Evolutionary conservation across 2,329 filamentous ascomycete species (phyloP), one percentile per base, ranked within the genome.

Genomic region (Aspergillus sp.): DNA sequence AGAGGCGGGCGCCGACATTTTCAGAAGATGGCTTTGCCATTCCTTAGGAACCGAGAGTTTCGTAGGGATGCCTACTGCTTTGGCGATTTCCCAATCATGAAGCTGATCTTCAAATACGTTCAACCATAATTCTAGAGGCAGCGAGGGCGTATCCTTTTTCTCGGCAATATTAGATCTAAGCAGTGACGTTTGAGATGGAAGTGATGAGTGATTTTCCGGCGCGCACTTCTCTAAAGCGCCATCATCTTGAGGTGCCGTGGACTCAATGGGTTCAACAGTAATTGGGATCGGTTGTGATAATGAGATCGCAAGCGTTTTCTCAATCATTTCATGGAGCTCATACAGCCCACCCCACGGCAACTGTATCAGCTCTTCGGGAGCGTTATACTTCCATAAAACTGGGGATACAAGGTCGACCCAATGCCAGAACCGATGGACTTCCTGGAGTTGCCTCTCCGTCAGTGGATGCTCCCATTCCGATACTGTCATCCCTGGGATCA

Each of bases 381-480:
- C 78, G 62, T 89, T 86, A 69, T 91, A 95, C 63, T 88, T 85
- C 90, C 91, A 96, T 15, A 96, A 75, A 34, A 96, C 86, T 0
- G 93, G 91, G 42, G 89, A 82, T 71, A 96, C 83, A 43, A 95
- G 86, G 60, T 89, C 84, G 52, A 96, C 85, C 91, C 91, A 96
- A 53, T 87, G 88, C 91, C 91, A 96, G 71, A 91, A 93, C 61
- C 85, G 81, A 62, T 88, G 83, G 42, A 96, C 85, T 75, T 96
- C 95, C 74, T 85, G 89, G 59, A 96, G 82, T 70, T 96, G 92
- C 67, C 91, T 89, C 76, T 90, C 90, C 15, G 91, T 96, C 76
- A 93, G 87, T 2, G 92, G 91, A 67, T 95, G 92, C 69, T 93
- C 87, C 91, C 91, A 96, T 86, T 93, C 92, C 59, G 89, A 83